Conservation (phyloP, 805 yeast species). For the Lipomyces kockii region DNA sequence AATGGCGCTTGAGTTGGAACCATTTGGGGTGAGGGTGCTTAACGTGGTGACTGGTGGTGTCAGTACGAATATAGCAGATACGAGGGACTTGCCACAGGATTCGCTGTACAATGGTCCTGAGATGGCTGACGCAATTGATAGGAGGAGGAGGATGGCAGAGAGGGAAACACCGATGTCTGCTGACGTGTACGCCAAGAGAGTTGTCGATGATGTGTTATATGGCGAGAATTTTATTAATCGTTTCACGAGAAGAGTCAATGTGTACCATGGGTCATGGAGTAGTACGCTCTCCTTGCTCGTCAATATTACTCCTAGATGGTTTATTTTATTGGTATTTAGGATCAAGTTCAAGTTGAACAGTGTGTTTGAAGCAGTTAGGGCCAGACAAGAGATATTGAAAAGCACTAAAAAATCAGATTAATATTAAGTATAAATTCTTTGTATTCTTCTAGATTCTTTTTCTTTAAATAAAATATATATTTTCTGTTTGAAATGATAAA, state of each 20-base stretch:
- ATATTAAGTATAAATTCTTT: too few species aligned
- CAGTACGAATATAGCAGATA: background rate
- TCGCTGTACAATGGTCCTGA: background rate
- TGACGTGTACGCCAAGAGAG: background rate
- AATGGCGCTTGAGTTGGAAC: background rate
- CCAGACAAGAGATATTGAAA: background rate
- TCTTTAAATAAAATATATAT: too few species aligned
- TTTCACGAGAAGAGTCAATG: background rate
- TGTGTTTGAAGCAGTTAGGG: background rate
- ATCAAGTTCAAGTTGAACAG: background rate
- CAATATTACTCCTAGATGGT: background rate
- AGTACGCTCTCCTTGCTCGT: background rate
- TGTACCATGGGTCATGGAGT: background rate
- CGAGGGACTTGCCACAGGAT: background rate
- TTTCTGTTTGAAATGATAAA: too few species aligned
- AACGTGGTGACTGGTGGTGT: background rate
- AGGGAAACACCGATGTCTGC: background rate
- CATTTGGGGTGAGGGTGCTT: slow-evolving; percentile 1
- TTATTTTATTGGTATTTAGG: background rate
- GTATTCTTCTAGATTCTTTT: too few species aligned
- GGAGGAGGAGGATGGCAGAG: background rate
- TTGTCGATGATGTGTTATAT: background rate
- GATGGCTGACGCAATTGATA: background rate
- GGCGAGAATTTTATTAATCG: background rate
- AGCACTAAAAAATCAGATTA: too few species aligned